phyloP scores from a whole-genome alignment of 2,329 filamentous ascomycete genomes.

The Fusarium sp. region DNA sequence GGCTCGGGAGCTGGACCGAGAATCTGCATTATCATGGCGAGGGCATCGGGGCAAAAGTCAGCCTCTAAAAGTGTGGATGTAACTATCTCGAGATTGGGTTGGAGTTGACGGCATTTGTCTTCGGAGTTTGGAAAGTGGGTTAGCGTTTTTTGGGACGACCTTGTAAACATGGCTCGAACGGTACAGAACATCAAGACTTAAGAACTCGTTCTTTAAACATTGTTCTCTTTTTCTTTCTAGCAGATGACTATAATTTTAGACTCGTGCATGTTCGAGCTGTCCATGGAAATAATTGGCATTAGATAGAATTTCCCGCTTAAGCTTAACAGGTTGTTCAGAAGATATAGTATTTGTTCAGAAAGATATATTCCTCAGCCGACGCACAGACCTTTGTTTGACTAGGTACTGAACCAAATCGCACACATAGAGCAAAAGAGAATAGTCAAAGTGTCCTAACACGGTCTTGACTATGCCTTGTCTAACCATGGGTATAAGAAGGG shows the following conservation, averaged over 20 bases:
- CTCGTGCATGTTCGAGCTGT: neutral
- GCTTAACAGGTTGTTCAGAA: neutral
- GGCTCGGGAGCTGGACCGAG: slow-evolving; percentile 77
- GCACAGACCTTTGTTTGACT: too few species aligned
- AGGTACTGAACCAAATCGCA: too few species aligned
- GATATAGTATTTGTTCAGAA: too few species aligned
- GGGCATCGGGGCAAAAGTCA: slow-evolving; percentile 71
- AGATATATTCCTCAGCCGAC: too few species aligned
- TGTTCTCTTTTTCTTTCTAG: neutral
- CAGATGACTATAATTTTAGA: neutral
- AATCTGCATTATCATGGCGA: slow-evolving; percentile 72
- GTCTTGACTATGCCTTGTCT: neutral
- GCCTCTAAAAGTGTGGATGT: slow-evolving; percentile 33
- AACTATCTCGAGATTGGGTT: slow-evolving; percentile 10
- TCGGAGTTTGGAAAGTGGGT: slow-evolving; percentile 2
- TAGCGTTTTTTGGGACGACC: neutral
- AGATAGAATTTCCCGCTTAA: neutral
- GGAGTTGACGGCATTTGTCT: slow-evolving; percentile 23
- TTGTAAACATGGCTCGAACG: neutral
- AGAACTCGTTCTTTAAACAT: slow-evolving; percentile 15
- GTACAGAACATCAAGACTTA: slow-evolving; percentile 9
- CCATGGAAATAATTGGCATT: neutral
- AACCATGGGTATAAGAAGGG: neutral
- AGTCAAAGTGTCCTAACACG: neutral
- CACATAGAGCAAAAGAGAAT: neutral